phyloP scores from a whole-genome alignment of 805 yeast genomes.

The Vanderwaltozyma yarrowii region DNA sequence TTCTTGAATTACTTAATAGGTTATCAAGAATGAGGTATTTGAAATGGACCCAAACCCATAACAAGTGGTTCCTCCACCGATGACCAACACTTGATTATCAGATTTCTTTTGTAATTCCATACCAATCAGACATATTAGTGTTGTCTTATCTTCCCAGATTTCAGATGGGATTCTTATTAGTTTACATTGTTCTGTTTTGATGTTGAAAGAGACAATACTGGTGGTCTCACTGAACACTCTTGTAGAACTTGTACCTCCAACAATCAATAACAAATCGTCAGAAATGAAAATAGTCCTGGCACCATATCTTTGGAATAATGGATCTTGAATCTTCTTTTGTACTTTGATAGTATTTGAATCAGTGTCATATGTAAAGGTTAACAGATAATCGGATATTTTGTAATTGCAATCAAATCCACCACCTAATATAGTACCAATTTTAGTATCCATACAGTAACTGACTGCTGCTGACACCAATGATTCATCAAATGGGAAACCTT shows the following conservation, averaged over 20 bases:
- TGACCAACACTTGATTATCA: slow-evolving; percentile 12
- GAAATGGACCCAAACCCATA: slow-evolving; percentile 65
- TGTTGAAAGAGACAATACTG: slow-evolving; percentile 31
- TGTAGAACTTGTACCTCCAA: slow-evolving; percentile 48
- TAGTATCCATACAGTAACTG: slow-evolving; percentile 6
- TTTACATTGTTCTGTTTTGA: slow-evolving; percentile 10
- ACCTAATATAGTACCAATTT: slow-evolving; percentile 15
- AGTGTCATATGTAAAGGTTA: slow-evolving; percentile 22
- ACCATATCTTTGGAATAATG: slow-evolving; percentile 40
- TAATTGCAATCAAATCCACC: slow-evolving; percentile 18
- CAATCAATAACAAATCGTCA: slow-evolving; percentile 32
- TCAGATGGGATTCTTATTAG: slow-evolving; percentile 25
- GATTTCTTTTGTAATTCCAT: slow-evolving; percentile 31
- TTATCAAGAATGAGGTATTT: slow-evolving; percentile 19
- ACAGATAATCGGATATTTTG: slow-evolving; percentile 22
- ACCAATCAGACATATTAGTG: slow-evolving; percentile 39
- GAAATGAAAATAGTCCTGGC: slow-evolving; percentile 29
- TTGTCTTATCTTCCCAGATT: slow-evolving; percentile 30
- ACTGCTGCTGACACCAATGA: slow-evolving; percentile 15
- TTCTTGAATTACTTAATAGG: background rate
- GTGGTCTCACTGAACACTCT: slow-evolving; percentile 27
- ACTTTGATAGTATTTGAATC: slow-evolving; percentile 12
- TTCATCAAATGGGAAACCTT: slow-evolving; percentile 12
- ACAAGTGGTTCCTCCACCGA: slow-evolving; percentile 76
- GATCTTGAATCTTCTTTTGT: slow-evolving; percentile 14